These are phyloP conservation scores for Aspergillus sp. DNA, from an alignment of 2,329 filamentous ascomycete species.

Conservation along the genomic window DNA sequence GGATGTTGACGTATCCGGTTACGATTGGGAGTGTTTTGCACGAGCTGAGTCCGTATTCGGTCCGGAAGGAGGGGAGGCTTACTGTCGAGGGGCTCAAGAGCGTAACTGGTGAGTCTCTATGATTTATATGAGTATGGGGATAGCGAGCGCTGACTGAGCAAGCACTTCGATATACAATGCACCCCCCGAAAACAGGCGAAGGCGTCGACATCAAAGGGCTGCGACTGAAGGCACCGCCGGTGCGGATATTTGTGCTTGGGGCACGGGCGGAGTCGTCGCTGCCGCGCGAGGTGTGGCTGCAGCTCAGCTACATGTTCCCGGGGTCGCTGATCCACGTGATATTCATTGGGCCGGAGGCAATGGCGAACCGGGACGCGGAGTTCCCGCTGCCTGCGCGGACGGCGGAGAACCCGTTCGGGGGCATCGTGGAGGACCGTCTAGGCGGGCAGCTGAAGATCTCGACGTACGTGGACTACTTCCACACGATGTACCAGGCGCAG, in stretches of 20 bases:
- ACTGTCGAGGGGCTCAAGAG: constrained; percentile 88
- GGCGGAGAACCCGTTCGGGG: constrained; percentile 78
- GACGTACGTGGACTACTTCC: constrained; percentile 96
- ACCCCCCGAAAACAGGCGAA: constrained; percentile 72
- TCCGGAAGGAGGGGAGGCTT: constrained; percentile 64
- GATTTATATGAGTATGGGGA: not conserved
- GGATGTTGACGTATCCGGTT: constrained; percentile 84
- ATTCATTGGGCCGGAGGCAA: constrained; percentile 92
- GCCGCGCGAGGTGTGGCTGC: constrained; percentile 86
- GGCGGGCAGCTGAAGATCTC: constrained; percentile 89
- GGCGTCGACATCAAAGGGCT: constrained; percentile 67
- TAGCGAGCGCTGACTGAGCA: constrained; percentile 10
- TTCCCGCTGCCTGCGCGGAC: constrained; percentile 84
- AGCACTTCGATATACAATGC: constrained; percentile 88
- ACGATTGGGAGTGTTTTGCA: constrained; percentile 88
- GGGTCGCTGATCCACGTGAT: constrained; percentile 79
- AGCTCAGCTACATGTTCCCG: constrained; percentile 92
- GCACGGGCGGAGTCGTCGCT: constrained; percentile 96
- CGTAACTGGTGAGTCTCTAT: constrained; percentile 61
- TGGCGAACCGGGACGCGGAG: constrained; percentile 87
- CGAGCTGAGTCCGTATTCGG: constrained; percentile 84
- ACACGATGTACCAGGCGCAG: constrained; percentile 84
- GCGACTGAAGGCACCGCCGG: constrained; percentile 72
- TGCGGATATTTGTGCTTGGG: constrained; percentile 86
- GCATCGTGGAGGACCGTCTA: constrained; percentile 85